Conservation (phyloP, 352 stramenopile genomes). For the Phytophthora vignae region DNA sequence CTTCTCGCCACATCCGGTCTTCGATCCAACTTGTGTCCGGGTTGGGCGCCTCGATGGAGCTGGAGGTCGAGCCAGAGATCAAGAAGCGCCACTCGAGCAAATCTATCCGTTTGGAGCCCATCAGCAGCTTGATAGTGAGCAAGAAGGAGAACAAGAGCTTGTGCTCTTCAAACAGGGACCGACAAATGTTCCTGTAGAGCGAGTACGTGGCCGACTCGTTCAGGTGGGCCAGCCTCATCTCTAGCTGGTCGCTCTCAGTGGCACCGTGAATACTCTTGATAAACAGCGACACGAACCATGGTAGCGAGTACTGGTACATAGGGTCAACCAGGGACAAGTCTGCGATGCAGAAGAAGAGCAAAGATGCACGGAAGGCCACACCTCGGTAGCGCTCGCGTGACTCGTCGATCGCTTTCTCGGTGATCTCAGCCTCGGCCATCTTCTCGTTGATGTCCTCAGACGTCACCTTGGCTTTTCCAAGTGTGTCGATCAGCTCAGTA, state of each 20-base stretch:
- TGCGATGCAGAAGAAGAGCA: slow-evolving; percentile 94
- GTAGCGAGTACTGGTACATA: slow-evolving; percentile 96
- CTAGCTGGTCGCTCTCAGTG: slow-evolving; percentile 86
- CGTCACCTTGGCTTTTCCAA: slow-evolving; percentile 92
- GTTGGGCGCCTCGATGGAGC: slow-evolving; percentile 79
- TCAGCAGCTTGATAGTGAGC: slow-evolving; percentile 88
- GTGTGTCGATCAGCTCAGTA: slow-evolving; percentile 93
- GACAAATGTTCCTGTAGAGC: slow-evolving; percentile 94
- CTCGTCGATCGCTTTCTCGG: slow-evolving; percentile 92
- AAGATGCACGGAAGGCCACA: slow-evolving; percentile 89
- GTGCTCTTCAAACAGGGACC: slow-evolving; percentile 95
- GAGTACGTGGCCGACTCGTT: slow-evolving; percentile 95
- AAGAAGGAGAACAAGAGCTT: slow-evolving; percentile 96
- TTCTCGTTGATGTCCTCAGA: slow-evolving; percentile 94
- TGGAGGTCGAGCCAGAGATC: slow-evolving; percentile 86
- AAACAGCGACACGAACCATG: slow-evolving; percentile 94
- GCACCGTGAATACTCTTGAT: slow-evolving; percentile 88
- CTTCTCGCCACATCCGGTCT: slow-evolving; percentile 78
- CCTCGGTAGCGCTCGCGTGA: slow-evolving; percentile 90
- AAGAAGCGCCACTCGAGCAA: slow-evolving; percentile 94
- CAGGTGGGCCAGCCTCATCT: slow-evolving; percentile 84
- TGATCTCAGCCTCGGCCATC: slow-evolving; percentile 92
- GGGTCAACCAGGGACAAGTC: slow-evolving; percentile 92
- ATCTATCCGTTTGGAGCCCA: slow-evolving; percentile 84
- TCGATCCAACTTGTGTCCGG: slow-evolving; percentile 73